These are phyloP conservation scores for Vaccinium darrowii DNA, from an alignment of 148 eudicot genomes.

Conservation along the genomic window DNA sequence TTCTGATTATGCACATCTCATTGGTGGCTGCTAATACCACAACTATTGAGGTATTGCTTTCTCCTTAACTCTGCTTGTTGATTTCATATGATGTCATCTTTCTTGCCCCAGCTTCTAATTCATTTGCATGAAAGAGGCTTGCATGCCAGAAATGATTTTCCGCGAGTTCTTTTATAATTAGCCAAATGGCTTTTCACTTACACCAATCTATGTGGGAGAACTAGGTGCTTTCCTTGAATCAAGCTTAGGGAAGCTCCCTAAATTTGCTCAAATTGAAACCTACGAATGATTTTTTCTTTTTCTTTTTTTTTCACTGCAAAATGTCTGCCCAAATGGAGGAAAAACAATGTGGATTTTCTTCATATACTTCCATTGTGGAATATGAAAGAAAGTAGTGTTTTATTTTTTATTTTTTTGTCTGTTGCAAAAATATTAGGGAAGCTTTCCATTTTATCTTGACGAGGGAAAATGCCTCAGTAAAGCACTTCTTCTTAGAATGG, in stretches of 20 bases:
- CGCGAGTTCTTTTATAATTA: too few species aligned
- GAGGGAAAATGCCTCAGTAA: not conserved
- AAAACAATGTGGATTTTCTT: not conserved
- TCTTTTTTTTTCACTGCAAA: not conserved
- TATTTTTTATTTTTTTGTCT: not conserved
- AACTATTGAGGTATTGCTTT: conserved; percentile 76
- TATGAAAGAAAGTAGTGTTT: not conserved
- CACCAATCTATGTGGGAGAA: not conserved
- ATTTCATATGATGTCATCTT: not conserved
- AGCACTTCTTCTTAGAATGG: not conserved
- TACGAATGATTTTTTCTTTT: not conserved
- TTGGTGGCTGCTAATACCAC: conserved; percentile 83
- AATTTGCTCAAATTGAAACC: not conserved
- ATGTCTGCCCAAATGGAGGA: not conserved
- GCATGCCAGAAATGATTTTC: not conserved
- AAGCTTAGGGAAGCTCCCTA: not conserved
- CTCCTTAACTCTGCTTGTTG: not conserved
- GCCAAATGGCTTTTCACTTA: not conserved
- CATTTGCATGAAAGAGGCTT: not conserved
- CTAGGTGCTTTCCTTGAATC: not conserved
- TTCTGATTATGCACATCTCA: conserved; percentile 94
- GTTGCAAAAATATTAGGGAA: not conserved
- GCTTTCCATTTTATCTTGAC: not conserved
- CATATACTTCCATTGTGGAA: not conserved
- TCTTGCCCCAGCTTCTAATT: not conserved